Base-by-base conservation (phyloP, 176 grass and related monocot species). In the Musa beccarii region DNA sequence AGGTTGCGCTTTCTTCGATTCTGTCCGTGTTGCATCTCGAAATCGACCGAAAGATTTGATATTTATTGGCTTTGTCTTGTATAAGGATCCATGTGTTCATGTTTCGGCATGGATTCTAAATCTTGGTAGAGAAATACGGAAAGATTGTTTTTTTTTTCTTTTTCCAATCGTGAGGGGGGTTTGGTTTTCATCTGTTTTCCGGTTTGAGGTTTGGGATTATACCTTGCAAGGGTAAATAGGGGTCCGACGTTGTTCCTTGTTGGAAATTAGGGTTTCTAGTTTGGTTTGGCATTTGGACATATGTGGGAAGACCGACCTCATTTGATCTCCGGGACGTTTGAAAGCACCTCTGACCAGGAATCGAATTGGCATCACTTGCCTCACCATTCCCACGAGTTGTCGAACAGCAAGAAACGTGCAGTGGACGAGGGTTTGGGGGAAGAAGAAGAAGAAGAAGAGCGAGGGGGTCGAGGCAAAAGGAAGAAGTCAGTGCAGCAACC, bases 361-460 rank as follows among this genome's bases (percentile, higher is more conserved):
- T 74, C 72, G 52, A 74, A 57, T 74, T 74, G 72, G 72, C 52
- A 74, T 56, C 56, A 56, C 72, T 24, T 74, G 53, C 52, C 52
- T 26, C 56, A 19, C 53, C 52, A 74, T 19, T 74, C 29, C 72
- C 72, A 56, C 28, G 53, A 43, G 12, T 74, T 52, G 22, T 29
- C 51, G 24, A 56, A 29, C 72, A 74, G 24, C 23, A 74, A 34
- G 52, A 74, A 74, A 56, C 72, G 72, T 11, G 22, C 34, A 28
- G 16, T 74, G 16, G 53, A 74, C 11, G 21, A 34, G 10, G 69
- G 23, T 13, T 52, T 53, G 69, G 69, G 4, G 4, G 72, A n/a
- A 26, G 72, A 55, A 19, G 72, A 73, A 21, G 16, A 70, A 10
- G 53, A 56, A 4, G 52, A 55, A 19, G 66, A 68, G 25, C 49